These are phyloP conservation scores for Fusarium drepaniforme DNA, from an alignment of 2,329 filamentous ascomycete species.

Conservation along the genomic window DNA sequence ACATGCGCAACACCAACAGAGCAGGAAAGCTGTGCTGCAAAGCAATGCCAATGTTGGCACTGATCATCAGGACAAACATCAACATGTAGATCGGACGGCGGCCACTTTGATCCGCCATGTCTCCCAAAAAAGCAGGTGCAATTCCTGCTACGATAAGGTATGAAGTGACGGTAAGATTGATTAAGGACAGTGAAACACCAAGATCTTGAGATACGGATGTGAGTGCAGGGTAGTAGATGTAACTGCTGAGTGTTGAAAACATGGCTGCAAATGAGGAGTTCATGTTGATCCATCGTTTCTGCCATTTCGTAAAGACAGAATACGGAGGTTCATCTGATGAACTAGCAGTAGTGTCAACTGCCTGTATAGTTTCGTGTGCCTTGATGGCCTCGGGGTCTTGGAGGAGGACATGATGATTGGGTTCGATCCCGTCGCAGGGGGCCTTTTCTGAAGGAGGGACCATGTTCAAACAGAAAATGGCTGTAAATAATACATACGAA, in stretches of 20 bases:
- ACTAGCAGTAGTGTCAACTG: neutral
- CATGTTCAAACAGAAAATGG: neutral
- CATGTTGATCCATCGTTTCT: neutral
- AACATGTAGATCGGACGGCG: constrained; percentile 67
- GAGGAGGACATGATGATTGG: neutral
- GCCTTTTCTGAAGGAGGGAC: neutral
- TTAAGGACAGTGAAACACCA: neutral
- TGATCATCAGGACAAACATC: constrained; percentile 62
- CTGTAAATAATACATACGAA: neutral
- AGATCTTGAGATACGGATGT: neutral
- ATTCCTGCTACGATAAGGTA: constrained; percentile 22
- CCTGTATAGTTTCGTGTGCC: neutral
- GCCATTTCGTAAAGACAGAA: neutral
- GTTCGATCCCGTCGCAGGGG: neutral
- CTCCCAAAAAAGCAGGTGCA: constrained; percentile 52
- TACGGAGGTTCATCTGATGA: neutral
- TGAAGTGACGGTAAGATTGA: constrained; percentile 24
- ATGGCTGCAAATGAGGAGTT: neutral
- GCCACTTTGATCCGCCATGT: constrained; percentile 66
- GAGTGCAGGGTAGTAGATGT: constrained; percentile 20
- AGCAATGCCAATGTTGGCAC: constrained; percentile 46
- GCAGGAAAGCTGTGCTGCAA: neutral
- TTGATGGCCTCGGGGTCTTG: neutral
- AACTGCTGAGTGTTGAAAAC: constrained; percentile 24
- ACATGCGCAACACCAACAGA: constrained; percentile 6